phyloP scores from a whole-genome alignment of 139 green algal genomes.

The Tetraselmis chui region DNA sequence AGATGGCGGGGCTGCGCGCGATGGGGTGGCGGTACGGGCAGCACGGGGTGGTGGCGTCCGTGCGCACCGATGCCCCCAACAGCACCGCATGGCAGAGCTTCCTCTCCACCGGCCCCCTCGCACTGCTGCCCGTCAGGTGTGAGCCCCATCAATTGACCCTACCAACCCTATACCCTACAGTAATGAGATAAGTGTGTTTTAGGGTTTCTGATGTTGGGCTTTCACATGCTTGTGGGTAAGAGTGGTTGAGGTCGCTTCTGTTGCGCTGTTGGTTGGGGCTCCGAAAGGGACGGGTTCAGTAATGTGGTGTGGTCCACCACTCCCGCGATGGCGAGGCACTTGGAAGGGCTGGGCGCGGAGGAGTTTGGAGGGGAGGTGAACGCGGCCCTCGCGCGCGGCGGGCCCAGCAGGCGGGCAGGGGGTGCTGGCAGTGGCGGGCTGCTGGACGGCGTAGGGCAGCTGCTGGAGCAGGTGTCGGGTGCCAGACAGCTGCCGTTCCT shows the following conservation, averaged over 20 bases:
- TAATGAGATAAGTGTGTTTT: too few relatives aligned
- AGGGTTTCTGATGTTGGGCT: too few relatives aligned
- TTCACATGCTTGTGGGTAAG: too few relatives aligned
- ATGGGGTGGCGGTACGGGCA: conserved; percentile 50
- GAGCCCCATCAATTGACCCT: not conserved
- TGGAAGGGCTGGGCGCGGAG: conserved; percentile 33
- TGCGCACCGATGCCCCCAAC: conserved; percentile 25
- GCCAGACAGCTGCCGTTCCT: not conserved
- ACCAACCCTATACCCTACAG: too few relatives aligned
- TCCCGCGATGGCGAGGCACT: conserved; percentile 33
- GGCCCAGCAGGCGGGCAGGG: not conserved
- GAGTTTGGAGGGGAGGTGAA: conserved; percentile 25
- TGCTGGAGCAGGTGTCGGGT: not conserved
- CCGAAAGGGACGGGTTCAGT: conserved; percentile 34
- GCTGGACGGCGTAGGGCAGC: not conserved
- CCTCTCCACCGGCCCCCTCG: conserved; percentile 67
- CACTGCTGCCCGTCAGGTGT: conserved; percentile 61
- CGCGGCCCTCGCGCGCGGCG: conserved; percentile 13
- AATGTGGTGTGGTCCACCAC: conserved; percentile 75
- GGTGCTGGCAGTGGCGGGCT: not conserved
- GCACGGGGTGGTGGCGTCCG: conserved; percentile 57
- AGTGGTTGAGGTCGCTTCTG: too few relatives aligned
- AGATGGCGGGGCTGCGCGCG: conserved; percentile 47
- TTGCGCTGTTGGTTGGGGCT: not conserved
- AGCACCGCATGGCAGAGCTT: conserved; percentile 74